phyloP scores from a whole-genome alignment of 2,329 filamentous ascomycete genomes.

The Alternaria sp. region DNA sequence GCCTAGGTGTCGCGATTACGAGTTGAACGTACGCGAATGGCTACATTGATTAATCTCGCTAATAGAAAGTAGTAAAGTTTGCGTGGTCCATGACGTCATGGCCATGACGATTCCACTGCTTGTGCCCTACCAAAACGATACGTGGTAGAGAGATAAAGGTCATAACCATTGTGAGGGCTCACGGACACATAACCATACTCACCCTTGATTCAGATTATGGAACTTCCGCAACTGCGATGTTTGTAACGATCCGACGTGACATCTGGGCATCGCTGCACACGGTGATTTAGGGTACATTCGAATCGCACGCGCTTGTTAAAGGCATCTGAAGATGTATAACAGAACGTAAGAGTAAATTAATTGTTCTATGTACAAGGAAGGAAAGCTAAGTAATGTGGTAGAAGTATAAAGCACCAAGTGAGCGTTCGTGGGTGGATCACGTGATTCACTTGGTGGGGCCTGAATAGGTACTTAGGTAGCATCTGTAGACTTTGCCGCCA shows the following conservation, averaged over 20 bases:
- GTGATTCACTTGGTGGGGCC: background rate
- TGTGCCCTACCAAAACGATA: background rate
- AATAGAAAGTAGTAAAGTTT: background rate
- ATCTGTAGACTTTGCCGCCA: background rate
- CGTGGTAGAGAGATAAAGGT: background rate
- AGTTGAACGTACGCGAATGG: background rate
- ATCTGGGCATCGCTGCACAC: background rate
- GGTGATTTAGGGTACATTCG: background rate
- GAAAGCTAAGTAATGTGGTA: background rate
- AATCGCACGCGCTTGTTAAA: too few relatives aligned
- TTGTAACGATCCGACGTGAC: background rate
- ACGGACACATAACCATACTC: background rate
- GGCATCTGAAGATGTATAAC: background rate
- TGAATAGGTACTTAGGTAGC: background rate
- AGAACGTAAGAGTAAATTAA: background rate
- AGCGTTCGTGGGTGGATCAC: background rate
- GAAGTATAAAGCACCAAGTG: background rate
- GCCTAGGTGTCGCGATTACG: background rate
- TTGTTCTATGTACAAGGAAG: background rate
- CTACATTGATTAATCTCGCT: background rate
- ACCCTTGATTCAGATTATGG: background rate
- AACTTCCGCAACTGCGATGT: background rate
- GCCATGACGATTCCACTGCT: background rate
- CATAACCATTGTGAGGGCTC: too few relatives aligned
- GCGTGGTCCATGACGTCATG: background rate